Evolutionary conservation across 2,329 filamentous ascomycete species (phyloP), one percentile per base, ranked within the genome.

Genomic region (Botrytis elliptica): DNA sequence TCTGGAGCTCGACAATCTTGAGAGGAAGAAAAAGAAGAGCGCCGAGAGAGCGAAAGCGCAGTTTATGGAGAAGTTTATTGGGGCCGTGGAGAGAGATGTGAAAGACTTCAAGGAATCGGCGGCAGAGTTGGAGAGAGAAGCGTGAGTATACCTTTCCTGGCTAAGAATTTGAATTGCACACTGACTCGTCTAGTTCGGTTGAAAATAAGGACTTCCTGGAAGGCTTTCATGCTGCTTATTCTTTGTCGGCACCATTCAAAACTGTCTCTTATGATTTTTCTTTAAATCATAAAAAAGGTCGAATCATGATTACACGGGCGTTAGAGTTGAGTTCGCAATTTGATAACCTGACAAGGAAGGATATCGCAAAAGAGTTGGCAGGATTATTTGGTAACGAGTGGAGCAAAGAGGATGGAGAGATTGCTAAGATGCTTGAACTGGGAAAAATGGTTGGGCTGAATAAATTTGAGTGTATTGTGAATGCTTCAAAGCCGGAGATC

Each of bases 381-480:
- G 44, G 52, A 57, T 46, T 65, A 25, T 38, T 63, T n/a, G 18
- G 60, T 1, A 73, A 73, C 8, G 16, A 64, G 4, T 73, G 72
- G 72, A 38, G 18, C 16, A 63, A 62, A 46, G 49, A 73, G 40
- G 38, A 73, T 73, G 59, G 25, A 6, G 18, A 64, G 36, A 46
- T 59, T 22, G 40, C 38, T 25, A 36, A 46, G 49, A 36, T 71
- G 14, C 46, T 73, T 12, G 29, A 46, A 25, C 36, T 73, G 29
- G 72, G 72, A 38, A 71, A 71, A 36, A 33, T 8, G 8, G 66
- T 73, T 16, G 72, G 72, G 6, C n/a, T 44, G 14, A 44, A 71
- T 18, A 73, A 64, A n/a, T 70, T 73, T 25, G 72, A 70, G 52
- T 44, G 44, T 18, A 63, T 73, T 38, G 44, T 73, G 44, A 63